These are phyloP conservation scores for Sindora glabra DNA, from an alignment of 306 rosid species.

Conservation along the genomic window DNA sequence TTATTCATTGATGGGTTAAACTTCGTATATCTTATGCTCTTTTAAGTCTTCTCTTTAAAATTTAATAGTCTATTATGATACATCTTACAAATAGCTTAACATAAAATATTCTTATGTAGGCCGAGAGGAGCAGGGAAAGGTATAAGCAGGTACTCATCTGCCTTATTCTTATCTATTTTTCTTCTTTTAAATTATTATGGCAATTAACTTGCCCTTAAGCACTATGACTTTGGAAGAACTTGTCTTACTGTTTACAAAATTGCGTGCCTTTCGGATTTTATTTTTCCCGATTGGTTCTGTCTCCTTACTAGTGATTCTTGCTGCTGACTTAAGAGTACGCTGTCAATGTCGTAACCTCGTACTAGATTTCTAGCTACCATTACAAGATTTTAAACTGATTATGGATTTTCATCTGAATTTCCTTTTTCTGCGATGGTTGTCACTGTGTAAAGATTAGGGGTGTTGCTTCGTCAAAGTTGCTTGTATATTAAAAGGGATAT, in stretches of 20 bases:
- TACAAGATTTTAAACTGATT: not conserved
- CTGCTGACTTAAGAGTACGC: too few species aligned
- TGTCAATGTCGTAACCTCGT: not conserved
- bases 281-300: not conserved
- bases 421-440: not conserved
- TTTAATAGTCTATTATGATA: not conserved
- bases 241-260: not conserved
- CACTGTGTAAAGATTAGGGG: not conserved
- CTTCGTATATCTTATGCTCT: slow-evolving; percentile 1
- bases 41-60: not conserved
- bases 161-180: slow-evolving; percentile 2
- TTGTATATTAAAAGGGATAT: slow-evolving; percentile 8
- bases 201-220: not conserved
- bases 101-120: slow-evolving; percentile 39
- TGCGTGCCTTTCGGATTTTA: not conserved
- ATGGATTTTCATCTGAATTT: not conserved
- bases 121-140: slow-evolving; percentile 58
- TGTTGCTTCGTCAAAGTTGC: not conserved
- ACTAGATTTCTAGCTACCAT: not conserved
- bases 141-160: slow-evolving; percentile 60
- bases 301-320: not conserved
- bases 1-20: not conserved
- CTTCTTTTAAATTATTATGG: too few species aligned
- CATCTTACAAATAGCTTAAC: slow-evolving; percentile 11
- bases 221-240: not conserved